Evolutionary conservation across 2,329 filamentous ascomycete species (phyloP).

Genomic region (Claviceps spartinae): DNA sequence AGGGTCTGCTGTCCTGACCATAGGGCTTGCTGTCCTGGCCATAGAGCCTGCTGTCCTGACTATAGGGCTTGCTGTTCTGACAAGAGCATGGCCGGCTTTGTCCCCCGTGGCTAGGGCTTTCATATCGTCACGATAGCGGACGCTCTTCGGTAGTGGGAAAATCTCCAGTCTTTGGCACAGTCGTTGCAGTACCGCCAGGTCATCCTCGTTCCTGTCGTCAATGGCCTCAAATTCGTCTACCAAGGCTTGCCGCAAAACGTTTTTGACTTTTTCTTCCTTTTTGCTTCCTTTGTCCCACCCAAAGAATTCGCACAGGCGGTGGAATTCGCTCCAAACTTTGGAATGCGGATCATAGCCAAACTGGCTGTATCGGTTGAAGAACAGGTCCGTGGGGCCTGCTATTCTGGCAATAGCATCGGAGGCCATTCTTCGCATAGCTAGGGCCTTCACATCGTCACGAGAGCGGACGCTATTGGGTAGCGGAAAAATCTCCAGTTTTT

Average conservation of each 20-base stretch:
- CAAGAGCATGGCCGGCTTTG: background rate
- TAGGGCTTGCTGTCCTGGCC: background rate
- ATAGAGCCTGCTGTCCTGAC: background rate
- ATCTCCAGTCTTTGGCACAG: conserved; percentile 1
- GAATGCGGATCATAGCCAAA: no score
- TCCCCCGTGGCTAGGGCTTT: background rate
- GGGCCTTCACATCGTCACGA: background rate
- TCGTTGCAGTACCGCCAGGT: background rate
- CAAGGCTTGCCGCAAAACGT: background rate
- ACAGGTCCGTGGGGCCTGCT: background rate
- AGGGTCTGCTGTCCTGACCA: background rate
- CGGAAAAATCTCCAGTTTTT: background rate
- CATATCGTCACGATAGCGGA: background rate
- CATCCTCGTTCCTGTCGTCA: background rate
- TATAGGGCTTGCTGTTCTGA: background rate
- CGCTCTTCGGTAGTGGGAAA: background rate
- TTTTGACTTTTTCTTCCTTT: background rate
- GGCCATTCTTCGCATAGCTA: background rate
- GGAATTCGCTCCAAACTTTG: no score
- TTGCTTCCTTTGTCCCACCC: no score
- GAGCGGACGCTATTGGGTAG: background rate
- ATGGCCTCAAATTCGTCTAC: background rate
- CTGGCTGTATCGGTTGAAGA: background rate
- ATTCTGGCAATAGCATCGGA: background rate
- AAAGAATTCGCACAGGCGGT: no score